Base-by-base conservation (phyloP, 139 green algal species). In the Trebouxia sp. region DNA sequence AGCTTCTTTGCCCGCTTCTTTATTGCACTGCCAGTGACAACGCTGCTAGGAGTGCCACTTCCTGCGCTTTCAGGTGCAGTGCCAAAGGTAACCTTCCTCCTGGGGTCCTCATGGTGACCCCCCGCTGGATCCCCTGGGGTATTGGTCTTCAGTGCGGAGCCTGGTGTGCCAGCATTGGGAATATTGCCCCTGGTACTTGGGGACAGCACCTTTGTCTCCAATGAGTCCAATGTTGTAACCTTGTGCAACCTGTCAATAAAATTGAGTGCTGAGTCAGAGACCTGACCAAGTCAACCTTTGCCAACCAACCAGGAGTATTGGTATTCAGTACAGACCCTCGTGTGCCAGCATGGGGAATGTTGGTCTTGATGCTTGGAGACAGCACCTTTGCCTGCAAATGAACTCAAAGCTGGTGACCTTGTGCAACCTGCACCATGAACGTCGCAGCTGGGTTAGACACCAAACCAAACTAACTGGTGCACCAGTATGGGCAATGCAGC, bases 201-300 rank as follows among this genome's bases (percentile, higher is more conserved):
- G 14, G 62, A 72, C 62, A 72, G 32, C 12, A 72, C 62, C 32
- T 45, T 72, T 32, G n/a, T n/a, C 32, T 72, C 62, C 62, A 42
- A 72, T 11, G 8, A 32, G 42, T 12, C 43, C 62, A 10, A 72
- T 24, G 62, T 35, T 72, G 62, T 72, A 2, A 72, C 62, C 26
- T 72, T 72, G 32, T 72, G 62, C 62, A 72, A n/a, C 62, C 62
- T 72, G 30, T n/a, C n/a, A n/a, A n/a, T n/a, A n/a, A n/a, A n/a
- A n/a, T n/a, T n/a, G n/a, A n/a, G n/a, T n/a, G n/a, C n/a, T n/a
- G n/a, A n/a, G n/a, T n/a, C n/a, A n/a, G n/a, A n/a, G n/a, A n/a
- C n/a, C n/a, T n/a, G n/a, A n/a, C n/a, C n/a, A n/a, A n/a, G n/a
- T n/a, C n/a, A n/a, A n/a, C n/a, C n/a, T n/a, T n/a, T n/a, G n/a